Evolutionary conservation across 495 filamentous ascomycete species (phyloP).

Genomic region (Talaromyces ruber): DNA sequence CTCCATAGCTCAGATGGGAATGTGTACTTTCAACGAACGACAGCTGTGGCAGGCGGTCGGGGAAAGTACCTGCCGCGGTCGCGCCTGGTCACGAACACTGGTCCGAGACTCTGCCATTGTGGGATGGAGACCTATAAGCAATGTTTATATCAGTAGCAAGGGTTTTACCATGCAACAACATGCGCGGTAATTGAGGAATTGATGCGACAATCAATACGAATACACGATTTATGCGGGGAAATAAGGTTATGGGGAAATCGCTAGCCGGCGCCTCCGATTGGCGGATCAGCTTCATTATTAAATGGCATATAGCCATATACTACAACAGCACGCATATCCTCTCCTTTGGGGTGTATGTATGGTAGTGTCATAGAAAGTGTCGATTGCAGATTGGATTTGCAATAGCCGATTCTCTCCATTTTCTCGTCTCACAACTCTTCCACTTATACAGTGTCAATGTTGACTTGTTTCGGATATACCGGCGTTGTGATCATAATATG

Average conservation of each 20-base stretch:
- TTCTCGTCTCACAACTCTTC: no score
- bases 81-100: background rate
- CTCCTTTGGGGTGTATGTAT: no score
- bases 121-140: no score
- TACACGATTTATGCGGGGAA: background rate
- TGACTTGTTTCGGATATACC: no score
- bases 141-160: background rate
- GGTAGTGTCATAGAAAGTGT: no score
- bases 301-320: background rate
- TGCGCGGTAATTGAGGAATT: background rate
- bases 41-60: background rate
- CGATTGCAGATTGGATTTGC: no score
- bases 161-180: no score
- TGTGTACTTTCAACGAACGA: background rate
- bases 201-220: background rate
- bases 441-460: no score
- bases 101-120: background rate
- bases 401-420: no score
- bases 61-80: background rate
- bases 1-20: background rate
- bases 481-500: background rate
- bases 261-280: background rate
- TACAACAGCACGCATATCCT: background rate
- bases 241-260: background rate
- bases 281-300: background rate